Evolutionary conservation across 2,329 filamentous ascomycete species (phyloP).

Genomic region (Orbilia brochopaga): DNA sequence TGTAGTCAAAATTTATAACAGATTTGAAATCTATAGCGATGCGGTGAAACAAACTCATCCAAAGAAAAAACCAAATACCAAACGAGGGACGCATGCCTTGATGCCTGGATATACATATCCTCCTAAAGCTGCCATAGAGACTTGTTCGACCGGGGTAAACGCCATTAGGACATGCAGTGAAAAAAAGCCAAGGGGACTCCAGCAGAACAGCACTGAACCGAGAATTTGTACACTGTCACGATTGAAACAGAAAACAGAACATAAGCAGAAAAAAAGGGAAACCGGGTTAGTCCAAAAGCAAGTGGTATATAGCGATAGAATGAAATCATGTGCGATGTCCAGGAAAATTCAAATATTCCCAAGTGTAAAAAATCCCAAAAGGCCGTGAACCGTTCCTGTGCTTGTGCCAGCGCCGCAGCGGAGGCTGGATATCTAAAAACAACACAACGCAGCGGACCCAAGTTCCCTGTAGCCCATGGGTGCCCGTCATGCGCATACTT

Average conservation of each 20-base stretch:
- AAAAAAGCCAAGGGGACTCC: constrained; percentile 37
- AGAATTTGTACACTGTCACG: constrained; percentile 14
- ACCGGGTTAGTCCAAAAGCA: constrained; percentile 28
- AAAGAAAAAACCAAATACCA: constrained; percentile 4
- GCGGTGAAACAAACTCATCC: not conserved
- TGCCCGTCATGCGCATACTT: not conserved
- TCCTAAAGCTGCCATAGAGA: constrained; percentile 15
- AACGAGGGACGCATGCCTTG: constrained; percentile 7
- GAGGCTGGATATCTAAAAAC: constrained; percentile 2
- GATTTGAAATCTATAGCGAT: constrained; percentile 13
- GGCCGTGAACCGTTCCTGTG: not conserved
- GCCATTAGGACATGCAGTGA: constrained; percentile 45
- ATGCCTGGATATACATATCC: constrained; percentile 21
- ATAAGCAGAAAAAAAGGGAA: constrained; percentile 14
- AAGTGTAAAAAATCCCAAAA: constrained; percentile 3
- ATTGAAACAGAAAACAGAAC: constrained; percentile 6
- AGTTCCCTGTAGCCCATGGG: not conserved
- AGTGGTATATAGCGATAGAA: constrained; percentile 31
- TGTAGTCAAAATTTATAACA: constrained; percentile 10
- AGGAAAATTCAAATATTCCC: not conserved
- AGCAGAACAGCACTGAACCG: constrained; percentile 13
- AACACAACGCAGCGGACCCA: constrained; percentile 5
- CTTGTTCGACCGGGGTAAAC: constrained; percentile 34
- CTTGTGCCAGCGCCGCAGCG: not conserved
- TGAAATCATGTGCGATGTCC: constrained; percentile 1